Percentiles rank a stretch among this genome's conserved stretches.
These are phyloP conservation scores for Gynandropsis gynandra DNA, from an alignment of 345 rosid genomes.

Conservation along the genomic window DNA sequence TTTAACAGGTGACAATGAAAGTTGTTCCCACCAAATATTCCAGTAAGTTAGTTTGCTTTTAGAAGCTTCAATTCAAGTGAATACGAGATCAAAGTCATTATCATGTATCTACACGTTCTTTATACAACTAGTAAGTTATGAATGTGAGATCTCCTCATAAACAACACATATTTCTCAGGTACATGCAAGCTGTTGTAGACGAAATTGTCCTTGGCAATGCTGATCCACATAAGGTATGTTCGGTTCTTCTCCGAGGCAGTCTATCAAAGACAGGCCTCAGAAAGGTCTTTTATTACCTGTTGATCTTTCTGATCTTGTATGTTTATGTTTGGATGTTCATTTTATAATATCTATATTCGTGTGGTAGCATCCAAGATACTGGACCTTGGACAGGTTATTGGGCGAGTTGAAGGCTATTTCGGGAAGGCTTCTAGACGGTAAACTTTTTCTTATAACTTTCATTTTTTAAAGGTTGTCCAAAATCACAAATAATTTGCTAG, in stretches of 20 bases:
- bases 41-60: constrained; percentile 43
- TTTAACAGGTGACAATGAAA: constrained; percentile 71
- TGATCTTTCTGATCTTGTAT: background rate
- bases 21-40: constrained; percentile 75
- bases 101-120: constrained; percentile 16
- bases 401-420: constrained; percentile 50
- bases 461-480: background rate
- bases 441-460: constrained; percentile 23
- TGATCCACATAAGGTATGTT: constrained; percentile 53
- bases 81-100: constrained; percentile 7
- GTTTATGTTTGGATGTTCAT: constrained; percentile 14
- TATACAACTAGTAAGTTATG: constrained; percentile 5
- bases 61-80: constrained; percentile 7
- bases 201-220: constrained; percentile 64
- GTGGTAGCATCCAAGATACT: constrained; percentile 67
- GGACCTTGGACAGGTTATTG: constrained; percentile 69
- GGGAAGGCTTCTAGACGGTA: constrained; percentile 63
- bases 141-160: constrained; percentile 7
- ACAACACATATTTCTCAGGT: constrained; percentile 37
- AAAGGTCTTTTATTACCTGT: background rate
- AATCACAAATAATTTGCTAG: background rate
- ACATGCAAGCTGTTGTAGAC: constrained; percentile 96
- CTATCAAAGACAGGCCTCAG: background rate
- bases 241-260: constrained; percentile 12
- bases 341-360: constrained; percentile 25